Percentiles rank a stretch among this genome's conserved stretches.
These are phyloP conservation scores for Podaxis mareebaensis DNA, from an alignment of 768 basidiomycete species.

Conservation along the genomic window DNA sequence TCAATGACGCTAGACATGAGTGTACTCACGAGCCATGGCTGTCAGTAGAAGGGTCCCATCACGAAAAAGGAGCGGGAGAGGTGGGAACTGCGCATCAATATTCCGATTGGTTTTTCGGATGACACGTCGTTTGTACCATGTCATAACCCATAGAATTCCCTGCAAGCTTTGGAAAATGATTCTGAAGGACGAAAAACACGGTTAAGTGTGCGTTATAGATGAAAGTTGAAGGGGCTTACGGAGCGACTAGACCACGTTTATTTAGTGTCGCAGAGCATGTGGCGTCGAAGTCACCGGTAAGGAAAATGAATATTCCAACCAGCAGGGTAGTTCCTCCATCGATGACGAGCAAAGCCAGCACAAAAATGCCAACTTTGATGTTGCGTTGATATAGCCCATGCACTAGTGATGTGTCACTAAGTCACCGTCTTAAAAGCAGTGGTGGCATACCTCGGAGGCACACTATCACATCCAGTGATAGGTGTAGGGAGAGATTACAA, in stretches of 20 bases:
- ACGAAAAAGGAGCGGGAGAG: neutral
- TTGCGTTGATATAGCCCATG: neutral
- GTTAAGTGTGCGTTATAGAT: no score
- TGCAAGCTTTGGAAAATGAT: neutral
- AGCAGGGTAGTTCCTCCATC: neutral
- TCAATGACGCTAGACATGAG: neutral
- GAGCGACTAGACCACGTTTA: neutral
- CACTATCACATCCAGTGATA: neutral
- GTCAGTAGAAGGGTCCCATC: neutral
- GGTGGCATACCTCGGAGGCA: slow-evolving; percentile 4
- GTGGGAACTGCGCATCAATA: neutral
- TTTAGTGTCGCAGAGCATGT: neutral
- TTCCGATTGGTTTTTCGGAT: neutral
- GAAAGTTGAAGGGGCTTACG: neutral
- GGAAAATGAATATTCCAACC: neutral
- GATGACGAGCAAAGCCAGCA: neutral
- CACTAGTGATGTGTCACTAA: neutral
- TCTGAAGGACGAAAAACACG: neutral
- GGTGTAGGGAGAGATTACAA: neutral
- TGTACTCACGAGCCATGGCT: neutral
- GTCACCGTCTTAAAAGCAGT: neutral
- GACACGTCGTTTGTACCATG: neutral
- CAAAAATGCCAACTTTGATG: neutral
- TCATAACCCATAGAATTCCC: neutral
- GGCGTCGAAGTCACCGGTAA: neutral